Evolutionary conservation across 163 green algal species (phyloP), one percentile per base, ranked within the genome.

Genomic region (Chlorella variabilis): DNA sequence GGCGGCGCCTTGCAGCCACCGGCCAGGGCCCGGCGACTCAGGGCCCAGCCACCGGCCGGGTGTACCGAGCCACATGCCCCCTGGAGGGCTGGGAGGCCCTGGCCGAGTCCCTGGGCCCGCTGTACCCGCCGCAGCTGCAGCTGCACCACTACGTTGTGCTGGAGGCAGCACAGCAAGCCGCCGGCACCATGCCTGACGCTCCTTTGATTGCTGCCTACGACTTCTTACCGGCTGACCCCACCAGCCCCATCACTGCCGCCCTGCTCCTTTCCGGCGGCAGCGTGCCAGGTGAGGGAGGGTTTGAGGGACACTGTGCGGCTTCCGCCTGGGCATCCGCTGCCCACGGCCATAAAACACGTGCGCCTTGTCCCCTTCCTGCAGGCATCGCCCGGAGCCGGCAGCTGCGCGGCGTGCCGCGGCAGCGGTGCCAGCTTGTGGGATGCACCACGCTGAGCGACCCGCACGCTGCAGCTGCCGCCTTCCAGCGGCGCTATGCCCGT

Each of bases 131-230:
- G 0, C 56, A 69, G 23, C n/a, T 73, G 1, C 18, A 31, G 18
- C 59, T 81, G 29, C 75, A 81, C 41, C 58, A 63, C 59, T 73
- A 63, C 48, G 58, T 81, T 1, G 29, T 81, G 1, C 2, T 81
- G 38, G 75, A 71, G 29, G 29, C 21, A 11, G 27, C 39, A n/a
- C n/a, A n/a, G n/a, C n/a, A n/a, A n/a, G n/a, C 8, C 17, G 21
- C 33, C 33, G 63, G 6, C 59, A 38, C 20, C 59, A 38, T n/a
- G n/a, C n/a, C n/a, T n/a, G n/a, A n/a, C n/a, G n/a, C n/a, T n/a
- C n/a, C n/a, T n/a, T n/a, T n/a, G n/a, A 4, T 62, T 5, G 3
- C 25, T 73, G 66, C 51, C 8, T 83, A 62, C 36, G 80, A 85
- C 65, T 82, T 78, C 45, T 25, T 82, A 39, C 80, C 80, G 1